Percentiles rank a stretch among this genome's conserved stretches.
Conservation (phyloP, 164 flowering plant species). For the Liriodendron chinense region DNA sequence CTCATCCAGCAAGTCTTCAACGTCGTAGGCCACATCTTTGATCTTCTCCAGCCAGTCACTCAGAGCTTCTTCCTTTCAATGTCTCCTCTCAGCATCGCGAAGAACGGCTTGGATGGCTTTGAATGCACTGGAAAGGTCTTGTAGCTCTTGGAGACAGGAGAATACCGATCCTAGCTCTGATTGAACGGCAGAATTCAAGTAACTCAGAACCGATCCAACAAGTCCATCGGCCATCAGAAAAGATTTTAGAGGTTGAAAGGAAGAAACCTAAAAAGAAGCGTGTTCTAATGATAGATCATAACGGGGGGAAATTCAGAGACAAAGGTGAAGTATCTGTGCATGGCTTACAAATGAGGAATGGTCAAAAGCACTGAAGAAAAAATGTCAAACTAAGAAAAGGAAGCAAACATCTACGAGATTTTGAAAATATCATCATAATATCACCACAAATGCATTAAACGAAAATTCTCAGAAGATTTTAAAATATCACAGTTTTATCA, state of each 20-base stretch:
- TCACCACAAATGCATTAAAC: no score
- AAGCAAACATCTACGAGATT: no score
- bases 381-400: no score
- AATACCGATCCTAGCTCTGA: neutral
- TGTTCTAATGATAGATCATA: no score
- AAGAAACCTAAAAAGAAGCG: no score
- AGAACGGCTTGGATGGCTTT: conserved; percentile 19
- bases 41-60: conserved; percentile 6
- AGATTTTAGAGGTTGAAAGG: neutral
- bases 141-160: conserved; percentile 1
- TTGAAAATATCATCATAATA: no score
- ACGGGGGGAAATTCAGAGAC: no score
- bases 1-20: conserved; percentile 8
- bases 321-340: no score
- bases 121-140: conserved; percentile 12
- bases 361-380: no score
- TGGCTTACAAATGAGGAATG: no score
- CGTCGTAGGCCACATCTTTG: conserved; percentile 7
- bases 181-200: neutral
- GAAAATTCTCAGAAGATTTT: no score
- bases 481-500: no score
- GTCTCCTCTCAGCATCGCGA: conserved; percentile 27
- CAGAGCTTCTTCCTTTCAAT: conserved; percentile 14
- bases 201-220: neutral
- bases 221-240: neutral